phyloP scores from a whole-genome alignment of 1,284 basidiomycete species.

The Earliella scabrosa region DNA sequence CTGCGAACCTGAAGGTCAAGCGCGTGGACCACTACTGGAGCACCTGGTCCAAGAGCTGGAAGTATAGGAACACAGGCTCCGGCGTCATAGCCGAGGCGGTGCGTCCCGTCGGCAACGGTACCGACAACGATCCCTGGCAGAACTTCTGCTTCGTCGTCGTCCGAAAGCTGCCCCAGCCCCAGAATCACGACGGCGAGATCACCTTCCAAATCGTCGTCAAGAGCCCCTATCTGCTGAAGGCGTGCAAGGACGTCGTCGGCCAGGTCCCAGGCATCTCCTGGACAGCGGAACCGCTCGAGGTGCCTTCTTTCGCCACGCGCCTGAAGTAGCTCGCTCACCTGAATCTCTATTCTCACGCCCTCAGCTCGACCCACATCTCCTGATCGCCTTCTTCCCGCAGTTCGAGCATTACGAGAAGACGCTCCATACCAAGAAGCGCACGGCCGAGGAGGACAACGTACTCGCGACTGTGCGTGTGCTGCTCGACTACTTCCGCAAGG shows the following conservation, averaged over 20 bases:
- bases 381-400: slow-evolving; percentile 51
- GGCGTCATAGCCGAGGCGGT: slow-evolving; percentile 50
- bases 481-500: slow-evolving; percentile 48
- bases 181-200: slow-evolving; percentile 36
- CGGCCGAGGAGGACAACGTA: slow-evolving; percentile 41
- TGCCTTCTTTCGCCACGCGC: too few species aligned
- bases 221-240: slow-evolving; percentile 57
- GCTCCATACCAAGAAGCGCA: slow-evolving; percentile 39
- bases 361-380: slow-evolving; percentile 55
- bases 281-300: slow-evolving; percentile 56
- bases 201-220: slow-evolving; percentile 58
- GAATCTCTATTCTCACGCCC: too few species aligned
- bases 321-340: too few species aligned
- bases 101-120: slow-evolving; percentile 27
- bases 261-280: slow-evolving; percentile 58
- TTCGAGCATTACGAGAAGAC: slow-evolving; percentile 48
- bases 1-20: slow-evolving; percentile 55
- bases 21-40: slow-evolving; percentile 61
- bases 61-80: slow-evolving; percentile 57
- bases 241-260: slow-evolving; percentile 56
- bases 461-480: slow-evolving; percentile 49
- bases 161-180: slow-evolving; percentile 38
- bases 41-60: slow-evolving; percentile 56
- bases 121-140: slow-evolving; percentile 54
- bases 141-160: slow-evolving; percentile 10